These are phyloP conservation scores for Rehmannia glutinosa DNA, from an alignment of 257 asterid genomes.

Conservation along the genomic window DNA sequence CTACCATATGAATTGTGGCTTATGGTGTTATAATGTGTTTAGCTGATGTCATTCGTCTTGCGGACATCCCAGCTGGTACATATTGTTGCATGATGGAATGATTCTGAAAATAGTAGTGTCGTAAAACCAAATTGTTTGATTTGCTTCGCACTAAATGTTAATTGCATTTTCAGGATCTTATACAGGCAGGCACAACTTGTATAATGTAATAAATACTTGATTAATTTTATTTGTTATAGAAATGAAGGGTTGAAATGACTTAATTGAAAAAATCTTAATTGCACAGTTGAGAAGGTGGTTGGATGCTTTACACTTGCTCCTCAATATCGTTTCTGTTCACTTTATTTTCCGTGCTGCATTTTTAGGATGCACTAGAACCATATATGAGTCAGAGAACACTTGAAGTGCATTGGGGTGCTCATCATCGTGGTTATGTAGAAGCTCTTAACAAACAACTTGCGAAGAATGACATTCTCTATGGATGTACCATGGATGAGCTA, in stretches of 20 bases:
- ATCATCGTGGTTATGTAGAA: slow-evolving; percentile 77
- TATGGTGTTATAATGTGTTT: too few species aligned
- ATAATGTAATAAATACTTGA: too few species aligned
- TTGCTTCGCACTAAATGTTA: not conserved
- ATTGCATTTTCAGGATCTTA: not conserved
- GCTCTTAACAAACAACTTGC: slow-evolving; percentile 79
- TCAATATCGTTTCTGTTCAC: not conserved
- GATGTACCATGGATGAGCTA: slow-evolving; percentile 77
- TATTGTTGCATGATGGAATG: too few species aligned
- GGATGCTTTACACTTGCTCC: not conserved
- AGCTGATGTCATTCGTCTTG: too few species aligned
- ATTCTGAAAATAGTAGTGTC: too few species aligned
- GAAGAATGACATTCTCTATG: slow-evolving; percentile 64
- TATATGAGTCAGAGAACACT: slow-evolving; percentile 74
- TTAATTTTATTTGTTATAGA: too few species aligned
- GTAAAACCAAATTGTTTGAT: too few species aligned
- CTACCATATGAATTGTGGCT: too few species aligned
- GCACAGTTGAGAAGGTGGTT: not conserved
- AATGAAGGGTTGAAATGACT: not conserved
- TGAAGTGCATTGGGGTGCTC: slow-evolving; percentile 91
- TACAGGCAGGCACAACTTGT: not conserved
- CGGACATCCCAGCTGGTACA: too few species aligned
- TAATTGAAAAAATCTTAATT: not conserved
- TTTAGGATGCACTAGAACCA: slow-evolving; percentile 88
- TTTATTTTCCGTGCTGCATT: slow-evolving; percentile 3